Conservation (phyloP, 1,284 basidiomycete species). For the Pseudozyma tsukubaensis region DNA sequence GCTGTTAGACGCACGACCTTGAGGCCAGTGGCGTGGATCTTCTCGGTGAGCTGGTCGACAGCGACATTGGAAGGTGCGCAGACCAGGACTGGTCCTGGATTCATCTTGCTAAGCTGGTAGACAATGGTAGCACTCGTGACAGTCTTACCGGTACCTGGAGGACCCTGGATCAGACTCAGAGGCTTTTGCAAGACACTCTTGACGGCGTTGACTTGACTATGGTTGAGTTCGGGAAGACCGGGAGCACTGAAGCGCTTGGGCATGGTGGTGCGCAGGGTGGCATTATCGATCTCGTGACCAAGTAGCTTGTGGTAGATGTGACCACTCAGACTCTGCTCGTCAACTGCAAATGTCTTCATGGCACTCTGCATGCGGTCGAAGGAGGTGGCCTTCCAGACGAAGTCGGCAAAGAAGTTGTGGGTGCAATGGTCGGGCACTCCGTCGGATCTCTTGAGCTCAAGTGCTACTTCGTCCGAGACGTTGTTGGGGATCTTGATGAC, state of each 20-base stretch:
- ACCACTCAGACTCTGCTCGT: slow-evolving; percentile 98
- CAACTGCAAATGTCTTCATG: slow-evolving; percentile 99
- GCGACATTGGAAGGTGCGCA: slow-evolving; percentile 99
- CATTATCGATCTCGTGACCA: slow-evolving; percentile 93
- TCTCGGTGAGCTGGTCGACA: slow-evolving; percentile 98
- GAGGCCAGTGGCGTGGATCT: slow-evolving; percentile 95
- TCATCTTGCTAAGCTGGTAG: slow-evolving; percentile 99
- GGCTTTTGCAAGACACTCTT: slow-evolving; percentile 98
- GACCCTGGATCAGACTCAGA: slow-evolving; percentile 92
- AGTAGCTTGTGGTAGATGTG: slow-evolving; percentile 99
- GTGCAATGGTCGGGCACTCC: slow-evolving; percentile 95
- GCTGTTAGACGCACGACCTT: slow-evolving; percentile 98
- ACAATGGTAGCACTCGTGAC: slow-evolving; percentile 99
- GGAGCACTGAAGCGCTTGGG: slow-evolving; percentile 95
- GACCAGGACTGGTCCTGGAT: slow-evolving; percentile 97
- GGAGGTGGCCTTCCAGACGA: slow-evolving; percentile 99
- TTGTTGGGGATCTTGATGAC: slow-evolving; percentile 99
- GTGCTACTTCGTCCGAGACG: slow-evolving; percentile 95
- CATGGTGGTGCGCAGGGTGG: slow-evolving; percentile 85
- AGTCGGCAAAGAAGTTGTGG: slow-evolving; percentile 94
- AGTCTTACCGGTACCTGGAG: slow-evolving; percentile 98
- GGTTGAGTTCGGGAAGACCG: slow-evolving; percentile 96
- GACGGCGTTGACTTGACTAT: slow-evolving; percentile 99
- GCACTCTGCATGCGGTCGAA: slow-evolving; percentile 99
- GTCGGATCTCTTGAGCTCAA: slow-evolving; percentile 89